phyloP scores from a whole-genome alignment of 192 early-diverging fungal species.

The Diversispora eburnea region DNA sequence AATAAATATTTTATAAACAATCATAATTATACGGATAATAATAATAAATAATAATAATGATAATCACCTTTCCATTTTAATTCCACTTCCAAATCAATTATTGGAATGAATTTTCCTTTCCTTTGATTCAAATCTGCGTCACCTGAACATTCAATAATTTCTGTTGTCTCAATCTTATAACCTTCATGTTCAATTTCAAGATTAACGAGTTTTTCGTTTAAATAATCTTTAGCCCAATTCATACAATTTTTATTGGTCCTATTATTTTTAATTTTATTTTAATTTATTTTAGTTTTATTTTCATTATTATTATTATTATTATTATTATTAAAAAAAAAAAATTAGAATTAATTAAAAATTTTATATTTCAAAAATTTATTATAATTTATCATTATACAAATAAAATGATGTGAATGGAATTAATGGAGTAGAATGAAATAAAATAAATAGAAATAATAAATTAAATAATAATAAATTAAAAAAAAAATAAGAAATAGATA shows the following conservation, averaged over 20 bases:
- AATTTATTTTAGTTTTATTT: no score
- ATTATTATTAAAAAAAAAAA: no score
- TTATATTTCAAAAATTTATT: no score
- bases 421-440: no score
- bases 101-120: slow-evolving; percentile 93
- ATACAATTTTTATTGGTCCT: slow-evolving; percentile 95
- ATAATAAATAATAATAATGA: not conserved
- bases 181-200: slow-evolving; percentile 54
- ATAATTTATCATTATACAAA: no score
- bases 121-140: slow-evolving; percentile 94
- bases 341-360: no score
- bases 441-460: no score
- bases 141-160: slow-evolving; percentile 67
- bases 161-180: slow-evolving; percentile 51
- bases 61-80: slow-evolving; percentile 64
- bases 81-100: slow-evolving; percentile 83
- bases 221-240: slow-evolving; percentile 85
- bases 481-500: no score
- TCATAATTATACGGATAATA: not conserved
- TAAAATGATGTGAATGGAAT: no score
- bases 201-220: slow-evolving; percentile 61
- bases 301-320: no score
- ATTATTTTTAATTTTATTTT: not conserved
- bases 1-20: not conserved
- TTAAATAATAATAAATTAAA: no score